Evolutionary conservation across 306 rosid genomes (phyloP).

Genomic region (Arachis stenosperma): DNA sequence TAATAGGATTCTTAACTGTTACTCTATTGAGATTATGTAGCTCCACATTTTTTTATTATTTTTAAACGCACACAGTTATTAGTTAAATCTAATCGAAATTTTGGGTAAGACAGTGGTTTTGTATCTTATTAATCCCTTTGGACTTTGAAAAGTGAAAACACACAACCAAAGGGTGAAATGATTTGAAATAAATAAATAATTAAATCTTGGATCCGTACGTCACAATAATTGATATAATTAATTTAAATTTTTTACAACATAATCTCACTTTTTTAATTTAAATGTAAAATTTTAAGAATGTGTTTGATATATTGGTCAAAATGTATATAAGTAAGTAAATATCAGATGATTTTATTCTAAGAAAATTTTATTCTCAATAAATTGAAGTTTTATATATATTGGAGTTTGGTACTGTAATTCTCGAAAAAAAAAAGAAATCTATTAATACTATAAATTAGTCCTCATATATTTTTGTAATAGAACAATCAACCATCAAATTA

Average conservation of each 20-base stretch:
- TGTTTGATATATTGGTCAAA: no score
- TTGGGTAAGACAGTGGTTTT: constrained; percentile 35
- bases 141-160: constrained; percentile 18
- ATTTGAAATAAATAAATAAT: neutral
- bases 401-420: neutral
- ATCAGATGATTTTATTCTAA: no score
- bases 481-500: no score
- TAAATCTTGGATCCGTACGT: neutral
- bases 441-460: no score
- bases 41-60: neutral
- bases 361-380: no score
- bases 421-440: no score
- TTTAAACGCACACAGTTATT: constrained; percentile 27
- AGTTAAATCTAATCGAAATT: constrained; percentile 23
- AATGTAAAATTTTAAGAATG: neutral
- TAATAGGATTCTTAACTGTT: no score
- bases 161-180: constrained; percentile 2
- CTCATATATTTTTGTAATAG: no score
- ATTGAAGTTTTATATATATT: neutral
- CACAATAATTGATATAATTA: neutral
- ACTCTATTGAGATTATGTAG: constrained; percentile 2
- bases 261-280: neutral
- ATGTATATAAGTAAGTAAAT: no score
- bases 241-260: neutral
- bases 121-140: constrained; percentile 24